A percentile compares a stretch with the other conserved stretches of the same genome.
These are phyloP conservation scores for Pleurozium schreberi DNA, from an alignment of 225 moss, liverwort and hornwort genomes.

Conservation along the genomic window DNA sequence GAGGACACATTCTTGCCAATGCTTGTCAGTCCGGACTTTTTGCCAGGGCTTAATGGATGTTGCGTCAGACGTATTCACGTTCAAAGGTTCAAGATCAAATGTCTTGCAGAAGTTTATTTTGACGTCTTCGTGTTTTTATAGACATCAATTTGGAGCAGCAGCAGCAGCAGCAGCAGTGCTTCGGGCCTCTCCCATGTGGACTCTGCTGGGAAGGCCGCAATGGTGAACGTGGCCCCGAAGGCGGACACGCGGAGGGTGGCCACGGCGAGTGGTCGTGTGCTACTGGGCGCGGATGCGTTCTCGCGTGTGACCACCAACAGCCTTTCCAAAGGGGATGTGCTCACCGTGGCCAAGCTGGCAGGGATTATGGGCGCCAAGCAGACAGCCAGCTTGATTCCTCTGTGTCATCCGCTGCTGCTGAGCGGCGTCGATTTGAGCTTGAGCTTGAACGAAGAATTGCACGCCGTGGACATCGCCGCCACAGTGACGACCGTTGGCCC, in stretches of 20 bases:
- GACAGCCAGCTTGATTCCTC: constrained; percentile 66
- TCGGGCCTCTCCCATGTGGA: constrained; percentile 62
- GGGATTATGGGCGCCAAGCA: constrained; percentile 90
- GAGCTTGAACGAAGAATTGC: constrained; percentile 31
- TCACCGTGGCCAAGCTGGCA: constrained; percentile 77
- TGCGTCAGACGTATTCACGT: no score
- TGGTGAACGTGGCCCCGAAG: constrained; percentile 74
- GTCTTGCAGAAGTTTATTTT: no score
- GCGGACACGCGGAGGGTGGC: constrained; percentile 44
- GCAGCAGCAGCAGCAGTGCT: not conserved
- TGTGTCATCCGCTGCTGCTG: constrained; percentile 67
- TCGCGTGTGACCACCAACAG: constrained; percentile 60
- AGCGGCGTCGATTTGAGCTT: constrained; percentile 60
- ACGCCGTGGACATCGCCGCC: constrained; percentile 67
- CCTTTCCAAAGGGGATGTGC: constrained; percentile 78
- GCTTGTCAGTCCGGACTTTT: no score
- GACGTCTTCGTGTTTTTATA: no score
- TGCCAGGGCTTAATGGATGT: no score
- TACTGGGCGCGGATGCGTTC: constrained; percentile 59
- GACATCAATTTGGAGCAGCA: no score
- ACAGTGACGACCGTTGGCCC: constrained; percentile 54
- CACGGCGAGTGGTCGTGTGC: constrained; percentile 60
- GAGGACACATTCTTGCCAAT: no score
- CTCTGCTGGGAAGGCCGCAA: constrained; percentile 59
- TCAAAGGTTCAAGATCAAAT: no score